Conservation (phyloP, 768 basidiomycete genomes). For the Mycena metata region DNA sequence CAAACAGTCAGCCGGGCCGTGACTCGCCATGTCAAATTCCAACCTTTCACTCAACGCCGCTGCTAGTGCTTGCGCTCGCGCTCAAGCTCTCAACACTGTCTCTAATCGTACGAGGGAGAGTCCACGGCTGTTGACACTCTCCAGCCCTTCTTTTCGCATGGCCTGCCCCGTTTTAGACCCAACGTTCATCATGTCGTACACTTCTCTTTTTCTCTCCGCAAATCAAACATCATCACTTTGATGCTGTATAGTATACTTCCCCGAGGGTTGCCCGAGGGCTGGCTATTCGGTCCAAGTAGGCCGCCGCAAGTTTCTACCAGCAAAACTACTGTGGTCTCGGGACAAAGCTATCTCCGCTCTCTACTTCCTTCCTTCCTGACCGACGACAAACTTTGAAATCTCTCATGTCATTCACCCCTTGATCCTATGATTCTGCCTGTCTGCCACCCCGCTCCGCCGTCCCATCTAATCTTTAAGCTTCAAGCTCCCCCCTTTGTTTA, state of each 20-base stretch:
- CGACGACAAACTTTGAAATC: background rate
- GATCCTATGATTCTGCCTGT: conserved; percentile 15
- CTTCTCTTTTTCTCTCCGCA: background rate
- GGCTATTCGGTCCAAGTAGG: background rate
- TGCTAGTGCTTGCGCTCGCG: no score
- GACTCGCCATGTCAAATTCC: no score
- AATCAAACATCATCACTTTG: background rate
- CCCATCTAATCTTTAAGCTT: background rate
- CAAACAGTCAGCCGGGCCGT: background rate
- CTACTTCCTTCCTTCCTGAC: background rate
- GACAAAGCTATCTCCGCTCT: background rate
- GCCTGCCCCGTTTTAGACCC: background rate
- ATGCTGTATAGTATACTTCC: background rate
- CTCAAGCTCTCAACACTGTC: background rate
- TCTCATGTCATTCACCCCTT: conserved; percentile 21
- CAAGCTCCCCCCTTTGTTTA: background rate
- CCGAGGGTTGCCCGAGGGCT: no score
- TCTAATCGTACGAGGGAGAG: conserved; percentile 3
- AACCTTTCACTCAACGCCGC: background rate
- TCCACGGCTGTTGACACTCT: background rate
- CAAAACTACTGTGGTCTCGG: background rate
- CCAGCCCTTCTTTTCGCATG: background rate
- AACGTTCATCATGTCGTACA: conserved; percentile 9
- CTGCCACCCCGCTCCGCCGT: background rate
- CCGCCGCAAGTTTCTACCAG: background rate